phyloP scores from a whole-genome alignment of 345 rosid species.

The Xanthoceras sorbifolium region DNA sequence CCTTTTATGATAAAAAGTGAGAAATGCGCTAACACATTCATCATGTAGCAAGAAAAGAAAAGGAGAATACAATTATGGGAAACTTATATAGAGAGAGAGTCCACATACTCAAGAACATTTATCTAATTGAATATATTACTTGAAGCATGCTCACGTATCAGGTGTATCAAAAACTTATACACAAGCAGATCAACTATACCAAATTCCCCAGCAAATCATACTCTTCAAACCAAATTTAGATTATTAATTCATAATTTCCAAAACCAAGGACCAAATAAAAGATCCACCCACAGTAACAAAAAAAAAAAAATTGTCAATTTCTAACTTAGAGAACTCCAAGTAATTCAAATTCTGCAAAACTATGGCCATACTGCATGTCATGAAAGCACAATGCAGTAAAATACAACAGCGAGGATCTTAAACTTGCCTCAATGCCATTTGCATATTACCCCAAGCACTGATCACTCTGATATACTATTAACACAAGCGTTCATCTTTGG shows the following conservation, averaged over 20 bases:
- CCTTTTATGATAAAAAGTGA: background rate
- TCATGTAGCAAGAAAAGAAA: background rate
- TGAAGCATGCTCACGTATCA: background rate
- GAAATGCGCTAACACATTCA: background rate
- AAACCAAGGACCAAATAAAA: background rate
- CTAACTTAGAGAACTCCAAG: background rate
- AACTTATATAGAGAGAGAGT: background rate
- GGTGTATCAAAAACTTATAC: background rate
- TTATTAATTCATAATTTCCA: background rate
- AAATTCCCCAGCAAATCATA: background rate
- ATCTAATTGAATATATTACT: background rate
- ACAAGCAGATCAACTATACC: background rate
- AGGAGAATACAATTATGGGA: background rate
- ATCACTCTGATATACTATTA: background rate
- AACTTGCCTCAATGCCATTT: background rate
- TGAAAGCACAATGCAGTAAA: background rate
- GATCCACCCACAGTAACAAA: background rate
- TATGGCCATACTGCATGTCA: background rate
- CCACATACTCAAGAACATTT: background rate
- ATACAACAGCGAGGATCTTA: background rate
- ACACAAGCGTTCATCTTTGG: background rate
- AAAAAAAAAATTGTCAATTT: background rate
- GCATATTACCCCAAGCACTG: background rate
- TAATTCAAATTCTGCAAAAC: constrained; percentile 3
- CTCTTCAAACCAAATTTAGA: background rate